These are phyloP conservation scores for Tolypocladium paradoxum DNA, from an alignment of 2,329 filamentous ascomycete genomes.

Conservation along the genomic window DNA sequence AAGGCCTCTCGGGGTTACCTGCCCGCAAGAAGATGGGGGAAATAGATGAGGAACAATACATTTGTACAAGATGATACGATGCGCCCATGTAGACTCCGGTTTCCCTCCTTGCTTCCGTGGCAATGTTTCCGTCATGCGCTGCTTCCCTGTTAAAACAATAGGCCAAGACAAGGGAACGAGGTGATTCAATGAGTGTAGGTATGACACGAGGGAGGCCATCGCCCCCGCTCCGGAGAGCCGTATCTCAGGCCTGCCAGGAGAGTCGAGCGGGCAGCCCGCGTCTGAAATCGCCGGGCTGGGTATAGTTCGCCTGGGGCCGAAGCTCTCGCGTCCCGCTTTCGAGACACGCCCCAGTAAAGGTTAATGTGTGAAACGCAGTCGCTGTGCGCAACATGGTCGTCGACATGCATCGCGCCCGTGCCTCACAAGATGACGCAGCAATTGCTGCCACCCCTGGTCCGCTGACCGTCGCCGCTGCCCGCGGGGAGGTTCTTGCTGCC, in stretches of 20 bases:
- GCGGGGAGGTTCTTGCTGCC: conserved; percentile 40
- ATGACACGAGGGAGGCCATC: background rate
- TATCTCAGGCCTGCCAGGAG: background rate
- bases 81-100: conserved; percentile 14
- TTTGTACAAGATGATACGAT: conserved; percentile 14
- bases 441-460: conserved; percentile 26
- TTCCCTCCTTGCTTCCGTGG: conserved; percentile 10
- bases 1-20: background rate
- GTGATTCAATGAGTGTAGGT: background rate
- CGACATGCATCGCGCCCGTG: background rate
- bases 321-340: background rate
- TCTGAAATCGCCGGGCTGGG: background rate
- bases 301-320: background rate
- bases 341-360: background rate
- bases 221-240: background rate
- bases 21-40: background rate
- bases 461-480: conserved; percentile 28
- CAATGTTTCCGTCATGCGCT: conserved; percentile 8
- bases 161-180: background rate
- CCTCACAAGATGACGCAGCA: conserved; percentile 43
- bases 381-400: background rate
- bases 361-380: background rate
- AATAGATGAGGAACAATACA: conserved; percentile 1
- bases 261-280: background rate
- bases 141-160: background rate